These are phyloP conservation scores for Centaurea solstitialis DNA, from an alignment of 129 eudicot genomes.

Conservation along the genomic window DNA sequence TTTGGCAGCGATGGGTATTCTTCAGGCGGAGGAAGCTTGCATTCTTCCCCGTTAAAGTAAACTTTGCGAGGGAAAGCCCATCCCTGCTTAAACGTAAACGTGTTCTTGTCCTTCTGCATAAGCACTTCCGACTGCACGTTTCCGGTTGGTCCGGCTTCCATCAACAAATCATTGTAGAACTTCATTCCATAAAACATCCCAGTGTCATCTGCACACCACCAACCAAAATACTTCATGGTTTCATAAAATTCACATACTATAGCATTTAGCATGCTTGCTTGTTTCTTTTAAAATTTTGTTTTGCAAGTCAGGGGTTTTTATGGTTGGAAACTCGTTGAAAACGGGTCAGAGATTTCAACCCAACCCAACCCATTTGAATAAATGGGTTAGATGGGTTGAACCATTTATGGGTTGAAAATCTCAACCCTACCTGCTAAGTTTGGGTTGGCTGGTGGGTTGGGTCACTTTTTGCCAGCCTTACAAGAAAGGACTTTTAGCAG, in stretches of 20 bases:
- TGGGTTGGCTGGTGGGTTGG: too few relatives aligned
- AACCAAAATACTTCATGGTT: neutral
- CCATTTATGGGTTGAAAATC: too few relatives aligned
- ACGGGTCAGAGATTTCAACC: too few relatives aligned
- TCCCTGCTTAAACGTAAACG: constrained; percentile 76
- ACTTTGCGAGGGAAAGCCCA: constrained; percentile 91
- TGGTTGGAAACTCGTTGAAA: too few relatives aligned
- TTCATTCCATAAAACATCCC: constrained; percentile 92
- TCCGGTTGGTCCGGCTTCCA: constrained; percentile 87
- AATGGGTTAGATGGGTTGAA: too few relatives aligned
- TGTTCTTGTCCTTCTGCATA: constrained; percentile 59
- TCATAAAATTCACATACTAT: neutral
- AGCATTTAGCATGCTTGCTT: too few relatives aligned
- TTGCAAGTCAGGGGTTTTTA: too few relatives aligned
- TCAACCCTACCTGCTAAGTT: too few relatives aligned
- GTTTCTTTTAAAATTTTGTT: too few relatives aligned
- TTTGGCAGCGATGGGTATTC: constrained; percentile 73
- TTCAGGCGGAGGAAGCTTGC: constrained; percentile 94
- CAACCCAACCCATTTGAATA: too few relatives aligned
- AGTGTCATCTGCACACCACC: constrained; percentile 68
- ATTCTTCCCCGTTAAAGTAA: constrained; percentile 89
- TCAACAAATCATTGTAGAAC: constrained; percentile 76
- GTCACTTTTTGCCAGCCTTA: too few relatives aligned
- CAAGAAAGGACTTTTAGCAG: neutral
- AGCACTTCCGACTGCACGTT: constrained; percentile 86